phyloP scores from a whole-genome alignment of 2,329 filamentous ascomycete genomes.

The Apiospora rasikravindrae region DNA sequence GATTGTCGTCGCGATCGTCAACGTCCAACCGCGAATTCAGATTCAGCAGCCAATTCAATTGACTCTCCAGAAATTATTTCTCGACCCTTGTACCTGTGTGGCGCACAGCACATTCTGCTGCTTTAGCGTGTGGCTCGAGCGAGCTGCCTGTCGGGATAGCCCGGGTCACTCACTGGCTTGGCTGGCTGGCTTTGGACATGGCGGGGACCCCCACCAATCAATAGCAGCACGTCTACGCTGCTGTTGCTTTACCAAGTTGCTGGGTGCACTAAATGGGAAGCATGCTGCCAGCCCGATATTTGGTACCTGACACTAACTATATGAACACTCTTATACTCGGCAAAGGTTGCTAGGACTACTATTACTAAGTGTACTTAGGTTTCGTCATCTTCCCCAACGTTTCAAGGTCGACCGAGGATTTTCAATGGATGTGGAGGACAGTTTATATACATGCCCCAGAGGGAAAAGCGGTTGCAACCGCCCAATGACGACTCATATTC shows the following conservation, averaged over 20 bases:
- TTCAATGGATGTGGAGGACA: background rate
- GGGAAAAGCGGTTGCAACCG: background rate
- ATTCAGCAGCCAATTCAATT: background rate
- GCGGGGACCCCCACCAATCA: background rate
- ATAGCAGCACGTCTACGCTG: background rate
- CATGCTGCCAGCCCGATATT: background rate
- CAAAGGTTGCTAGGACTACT: background rate
- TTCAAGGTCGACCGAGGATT: background rate
- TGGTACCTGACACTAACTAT: background rate
- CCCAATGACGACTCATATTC: background rate
- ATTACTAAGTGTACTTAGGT: background rate
- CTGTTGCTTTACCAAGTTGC: background rate
- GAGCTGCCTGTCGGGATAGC: background rate
- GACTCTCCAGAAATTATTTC: slow-evolving; percentile 15
- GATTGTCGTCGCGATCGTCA: slow-evolving; percentile 5
- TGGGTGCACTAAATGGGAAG: background rate
- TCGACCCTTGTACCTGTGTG: slow-evolving; percentile 7
- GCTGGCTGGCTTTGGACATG: background rate
- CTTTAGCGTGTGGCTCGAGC: slow-evolving; percentile 11
- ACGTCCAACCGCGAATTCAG: background rate
- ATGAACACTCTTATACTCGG: background rate
- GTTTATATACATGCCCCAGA: background rate
- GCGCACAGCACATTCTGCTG: background rate
- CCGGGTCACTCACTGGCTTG: background rate
- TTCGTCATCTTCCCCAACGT: background rate